These are phyloP conservation scores for Vitis cinerea DNA, from an alignment of 164 flowering plant genomes.

Conservation along the genomic window DNA sequence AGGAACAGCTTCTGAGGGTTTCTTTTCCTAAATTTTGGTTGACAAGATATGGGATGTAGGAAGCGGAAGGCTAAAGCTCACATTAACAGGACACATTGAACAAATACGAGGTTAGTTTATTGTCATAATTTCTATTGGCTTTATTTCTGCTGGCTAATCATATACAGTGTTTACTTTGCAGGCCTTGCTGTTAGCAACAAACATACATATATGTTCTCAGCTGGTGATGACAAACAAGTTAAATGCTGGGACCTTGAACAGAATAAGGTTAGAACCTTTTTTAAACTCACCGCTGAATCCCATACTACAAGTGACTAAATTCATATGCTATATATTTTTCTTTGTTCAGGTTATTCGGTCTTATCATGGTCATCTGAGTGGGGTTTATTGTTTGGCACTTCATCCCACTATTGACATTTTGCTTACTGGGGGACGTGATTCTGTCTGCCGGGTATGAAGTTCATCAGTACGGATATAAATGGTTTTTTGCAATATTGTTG, in stretches of 20 bases:
- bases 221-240: conserved; percentile 99
- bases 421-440: conserved; percentile 98
- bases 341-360: conserved; percentile 78
- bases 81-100: conserved; percentile 96
- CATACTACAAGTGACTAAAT: neutral
- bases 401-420: conserved; percentile 94
- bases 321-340: conserved; percentile 1
- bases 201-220: conserved; percentile 98
- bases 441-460: conserved; percentile 89
- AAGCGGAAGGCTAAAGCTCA: conserved; percentile 77
- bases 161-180: conserved; percentile 28
- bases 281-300: neutral
- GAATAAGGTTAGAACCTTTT: conserved; percentile 64
- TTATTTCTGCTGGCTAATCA: neutral
- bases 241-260: conserved; percentile 99
- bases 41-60: conserved; percentile 93
- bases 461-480: neutral
- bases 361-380: conserved; percentile 99
- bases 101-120: conserved; percentile 80
- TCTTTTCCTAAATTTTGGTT: conserved; percentile 13
- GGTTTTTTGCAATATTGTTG: neutral
- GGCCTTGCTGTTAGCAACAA: conserved; percentile 92
- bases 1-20: conserved; percentile 12
- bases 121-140: conserved; percentile 3
- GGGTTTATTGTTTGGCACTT: conserved; percentile 95